A percentile compares a stretch with the other conserved stretches of the same genome.
Evolutionary conservation across 2,329 filamentous ascomycete genomes (phyloP).

Genomic region (Aspergillus sp.): DNA sequence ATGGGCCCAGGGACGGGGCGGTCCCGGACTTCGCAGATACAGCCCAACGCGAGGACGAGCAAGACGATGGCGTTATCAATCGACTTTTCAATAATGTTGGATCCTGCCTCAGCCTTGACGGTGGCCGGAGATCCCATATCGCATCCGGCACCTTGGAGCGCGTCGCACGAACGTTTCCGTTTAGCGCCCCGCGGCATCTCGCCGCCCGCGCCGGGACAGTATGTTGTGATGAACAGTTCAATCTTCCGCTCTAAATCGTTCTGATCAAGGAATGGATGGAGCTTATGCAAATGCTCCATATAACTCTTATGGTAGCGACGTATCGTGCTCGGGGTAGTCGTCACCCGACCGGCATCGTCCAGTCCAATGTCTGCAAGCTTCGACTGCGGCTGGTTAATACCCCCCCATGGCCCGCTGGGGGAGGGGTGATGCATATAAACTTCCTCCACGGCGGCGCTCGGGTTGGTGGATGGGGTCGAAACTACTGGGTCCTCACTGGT

Average conservation of each 20-base stretch:
- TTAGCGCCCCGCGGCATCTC: slow-evolving; percentile 32
- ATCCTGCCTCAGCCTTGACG: slow-evolving; percentile 11
- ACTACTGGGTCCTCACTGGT: slow-evolving; percentile 49
- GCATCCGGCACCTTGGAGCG: slow-evolving; percentile 21
- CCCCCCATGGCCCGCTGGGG: slow-evolving; percentile 53
- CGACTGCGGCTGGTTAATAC: slow-evolving; percentile 24
- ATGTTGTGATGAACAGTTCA: slow-evolving; percentile 48
- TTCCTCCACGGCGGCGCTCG: slow-evolving; percentile 25
- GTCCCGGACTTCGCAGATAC: slow-evolving; percentile 61
- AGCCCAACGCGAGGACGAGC: slow-evolving; percentile 79
- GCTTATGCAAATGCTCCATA: slow-evolving; percentile 57
- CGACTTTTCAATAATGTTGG: slow-evolving; percentile 51
- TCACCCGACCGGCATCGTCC: slow-evolving; percentile 49
- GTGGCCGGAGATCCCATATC: slow-evolving; percentile 21
- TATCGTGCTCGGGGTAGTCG: slow-evolving; percentile 52
- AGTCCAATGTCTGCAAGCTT: slow-evolving; percentile 47
- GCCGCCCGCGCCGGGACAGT: slow-evolving; percentile 37
- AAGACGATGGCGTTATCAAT: slow-evolving; percentile 80
- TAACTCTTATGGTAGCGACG: slow-evolving; percentile 54
- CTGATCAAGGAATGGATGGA: slow-evolving; percentile 64
- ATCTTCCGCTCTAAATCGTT: slow-evolving; percentile 52
- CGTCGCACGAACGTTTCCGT: slow-evolving; percentile 38
- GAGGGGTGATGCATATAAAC: slow-evolving; percentile 36
- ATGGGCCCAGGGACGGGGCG: slow-evolving; percentile 56
- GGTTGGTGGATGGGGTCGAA: slow-evolving; percentile 27